A percentile compares a stretch with the other conserved stretches of the same genome.
phyloP scores from a whole-genome alignment of 1,139 yeast species.

The Lodderomyces jiufengensis region DNA sequence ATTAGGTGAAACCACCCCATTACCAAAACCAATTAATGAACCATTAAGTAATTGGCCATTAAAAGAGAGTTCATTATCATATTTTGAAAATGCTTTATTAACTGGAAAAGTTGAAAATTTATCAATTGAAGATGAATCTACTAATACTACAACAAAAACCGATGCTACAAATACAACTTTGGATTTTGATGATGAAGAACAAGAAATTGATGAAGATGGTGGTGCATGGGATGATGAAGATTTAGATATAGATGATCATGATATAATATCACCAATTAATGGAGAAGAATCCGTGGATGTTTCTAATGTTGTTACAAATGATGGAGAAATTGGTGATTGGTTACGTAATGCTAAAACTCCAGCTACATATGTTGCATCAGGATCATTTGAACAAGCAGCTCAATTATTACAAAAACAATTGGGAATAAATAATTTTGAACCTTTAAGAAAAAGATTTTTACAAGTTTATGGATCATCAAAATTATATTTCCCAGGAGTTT shows the following conservation, averaged over 20 bases:
- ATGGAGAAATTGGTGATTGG: slow-evolving; percentile 77
- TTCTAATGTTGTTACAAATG: slow-evolving; percentile 18
- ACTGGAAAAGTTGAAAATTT: slow-evolving; percentile 72
- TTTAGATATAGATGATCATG: slow-evolving; percentile 41
- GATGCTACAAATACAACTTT: slow-evolving; percentile 9
- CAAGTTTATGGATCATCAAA: slow-evolving; percentile 81
- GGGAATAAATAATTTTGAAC: slow-evolving; percentile 83
- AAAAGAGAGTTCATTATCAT: slow-evolving; percentile 65
- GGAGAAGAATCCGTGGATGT: slow-evolving; percentile 26
- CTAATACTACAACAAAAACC: slow-evolving; percentile 13
- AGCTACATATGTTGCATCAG: slow-evolving; percentile 93
- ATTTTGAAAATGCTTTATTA: slow-evolving; percentile 78
- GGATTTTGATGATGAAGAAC: slow-evolving; percentile 38
- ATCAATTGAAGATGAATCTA: slow-evolving; percentile 43
- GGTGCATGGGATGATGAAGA: slow-evolving; percentile 60
- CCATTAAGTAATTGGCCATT: slow-evolving; percentile 76
- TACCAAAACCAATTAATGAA: slow-evolving; percentile 47
- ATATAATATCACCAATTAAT: slow-evolving; percentile 13
- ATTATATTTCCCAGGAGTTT: slow-evolving; percentile 70
- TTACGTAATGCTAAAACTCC: slow-evolving; percentile 85
- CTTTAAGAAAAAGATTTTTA: slow-evolving; percentile 75
- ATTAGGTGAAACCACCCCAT: slow-evolving; percentile 35
- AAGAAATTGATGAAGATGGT: slow-evolving; percentile 44
- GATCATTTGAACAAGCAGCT: slow-evolving; percentile 95
- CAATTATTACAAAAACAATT: slow-evolving; percentile 85